Evolutionary conservation across 495 filamentous ascomycete species (phyloP).

Genomic region (Friedmanniomyces simplex): DNA sequence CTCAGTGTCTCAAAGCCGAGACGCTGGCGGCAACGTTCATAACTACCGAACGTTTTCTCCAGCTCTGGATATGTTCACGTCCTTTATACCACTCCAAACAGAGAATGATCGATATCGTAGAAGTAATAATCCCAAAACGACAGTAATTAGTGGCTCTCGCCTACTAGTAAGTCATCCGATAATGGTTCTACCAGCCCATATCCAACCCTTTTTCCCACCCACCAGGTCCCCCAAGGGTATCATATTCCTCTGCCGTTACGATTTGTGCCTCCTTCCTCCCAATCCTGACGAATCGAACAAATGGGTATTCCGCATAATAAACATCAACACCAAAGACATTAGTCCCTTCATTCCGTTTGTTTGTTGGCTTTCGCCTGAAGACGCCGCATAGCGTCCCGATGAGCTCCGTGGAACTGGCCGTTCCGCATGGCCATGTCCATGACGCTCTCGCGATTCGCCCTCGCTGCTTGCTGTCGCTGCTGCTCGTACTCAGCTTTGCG

Average conservation of each 20-base stretch:
- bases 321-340: background rate
- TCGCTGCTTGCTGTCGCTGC: constrained; percentile 38
- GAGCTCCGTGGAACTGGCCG: constrained; percentile 62
- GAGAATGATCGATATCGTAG: no score
- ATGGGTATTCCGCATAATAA: background rate
- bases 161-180: no score
- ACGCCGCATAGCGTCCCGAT: constrained; percentile 69
- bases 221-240: background rate
- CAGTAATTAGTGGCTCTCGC: no score
- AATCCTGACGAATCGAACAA: background rate
- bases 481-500: constrained; percentile 31
- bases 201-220: background rate
- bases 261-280: background rate
- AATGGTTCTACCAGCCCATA: no score
- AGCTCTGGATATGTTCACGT: no score
- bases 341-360: background rate
- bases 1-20: no score
- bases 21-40: no score
- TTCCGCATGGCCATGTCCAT: constrained; percentile 69
- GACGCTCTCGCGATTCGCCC: constrained; percentile 35
- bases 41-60: no score
- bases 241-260: background rate
- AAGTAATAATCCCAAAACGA: no score
- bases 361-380: constrained; percentile 59
- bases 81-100: no score